Evolutionary conservation across 371 early-diverging fungal genomes (phyloP), one percentile per base, ranked within the genome.

Genomic region (Apophysomyces sp.): DNA sequence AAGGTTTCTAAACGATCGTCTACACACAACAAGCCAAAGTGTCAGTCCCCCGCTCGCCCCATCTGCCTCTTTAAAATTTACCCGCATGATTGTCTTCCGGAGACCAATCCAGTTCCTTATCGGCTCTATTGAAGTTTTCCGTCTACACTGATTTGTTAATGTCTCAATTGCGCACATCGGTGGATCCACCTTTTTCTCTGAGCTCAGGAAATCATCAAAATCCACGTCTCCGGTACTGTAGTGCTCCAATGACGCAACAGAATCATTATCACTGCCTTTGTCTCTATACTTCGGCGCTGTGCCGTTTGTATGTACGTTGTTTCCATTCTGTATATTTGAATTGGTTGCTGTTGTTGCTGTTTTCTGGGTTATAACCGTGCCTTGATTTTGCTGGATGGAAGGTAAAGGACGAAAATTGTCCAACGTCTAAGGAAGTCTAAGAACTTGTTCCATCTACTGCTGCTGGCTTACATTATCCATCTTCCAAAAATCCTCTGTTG

Each of bases 401-500:
- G 49, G n/a, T 44, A 21, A 44, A 44, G 24, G 49, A 44, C 24
- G 49, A 2, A 44, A 44, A 11, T 21, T 44, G 9, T n/a, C 49
- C 21, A 21, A 44, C 21, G 49, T 21, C 49, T 44, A 44, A 44
- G 9, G 9, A 21, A 21, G 11, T 44, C 49, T 44, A 16, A 44
- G 49, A n/a, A 44, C 5, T 21, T 44, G 49, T 21, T 16, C 21
- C 24, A 9, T 4, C 21, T 21, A 44, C 9, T 11, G 49, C 34
- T 34, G 21, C 18, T 44, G 7, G 49, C 57, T 68, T 69, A 73
- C 74, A 58, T 72, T 65, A 51, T 73, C 72, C 54, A 80, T 58
- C 55, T 77, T 76, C 77, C 77, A 80, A 55, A 80, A 80, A 29
- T 74, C 77, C 40, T 80, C 80, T 36, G 67, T 71, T 18, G 73